These are phyloP conservation scores for Psilocybe sp. DNA, from an alignment of 768 basidiomycete species.

Conservation along the genomic window DNA sequence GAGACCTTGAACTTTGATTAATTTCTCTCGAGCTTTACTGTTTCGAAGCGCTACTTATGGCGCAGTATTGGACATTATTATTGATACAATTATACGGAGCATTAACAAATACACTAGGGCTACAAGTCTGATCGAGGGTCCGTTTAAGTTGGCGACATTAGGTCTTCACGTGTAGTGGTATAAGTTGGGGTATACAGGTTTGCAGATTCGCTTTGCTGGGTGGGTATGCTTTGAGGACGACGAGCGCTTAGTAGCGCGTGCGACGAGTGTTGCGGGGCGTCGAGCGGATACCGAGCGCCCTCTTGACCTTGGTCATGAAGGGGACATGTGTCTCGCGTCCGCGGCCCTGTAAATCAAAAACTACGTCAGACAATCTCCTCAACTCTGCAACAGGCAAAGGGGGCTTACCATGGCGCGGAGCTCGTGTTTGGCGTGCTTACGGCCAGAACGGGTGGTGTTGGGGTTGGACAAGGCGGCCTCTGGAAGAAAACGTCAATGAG, in stretches of 20 bases:
- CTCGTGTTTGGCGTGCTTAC: constrained; percentile 44
- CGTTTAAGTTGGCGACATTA: too few relatives aligned
- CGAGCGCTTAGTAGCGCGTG: constrained; percentile 3
- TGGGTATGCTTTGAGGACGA: not conserved
- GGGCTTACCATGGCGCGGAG: constrained; percentile 39
- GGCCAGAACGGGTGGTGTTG: constrained; percentile 42
- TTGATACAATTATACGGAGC: too few relatives aligned
- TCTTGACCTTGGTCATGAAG: constrained; percentile 50
- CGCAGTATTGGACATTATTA: too few relatives aligned
- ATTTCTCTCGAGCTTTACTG: too few relatives aligned
- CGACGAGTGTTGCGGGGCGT: constrained; percentile 29
- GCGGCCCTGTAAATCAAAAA: constrained; percentile 32
- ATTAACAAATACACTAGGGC: too few relatives aligned
- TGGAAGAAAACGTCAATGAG: constrained; percentile 15
- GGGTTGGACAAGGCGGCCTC: constrained; percentile 51
- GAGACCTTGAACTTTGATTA: too few relatives aligned
- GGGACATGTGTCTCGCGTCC: constrained; percentile 42
- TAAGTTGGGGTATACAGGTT: too few relatives aligned
- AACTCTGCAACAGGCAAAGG: constrained; percentile 5
- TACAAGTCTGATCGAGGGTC: too few relatives aligned
- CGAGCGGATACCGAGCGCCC: constrained; percentile 48
- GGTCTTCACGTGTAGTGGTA: too few relatives aligned
- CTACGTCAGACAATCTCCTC: not conserved
- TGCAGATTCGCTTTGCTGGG: too few relatives aligned
- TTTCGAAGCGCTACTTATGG: too few relatives aligned